A percentile compares a stretch with the other conserved stretches of the same genome.
Conservation (phyloP, 306 rosid species). For the Quercus variabilis region DNA sequence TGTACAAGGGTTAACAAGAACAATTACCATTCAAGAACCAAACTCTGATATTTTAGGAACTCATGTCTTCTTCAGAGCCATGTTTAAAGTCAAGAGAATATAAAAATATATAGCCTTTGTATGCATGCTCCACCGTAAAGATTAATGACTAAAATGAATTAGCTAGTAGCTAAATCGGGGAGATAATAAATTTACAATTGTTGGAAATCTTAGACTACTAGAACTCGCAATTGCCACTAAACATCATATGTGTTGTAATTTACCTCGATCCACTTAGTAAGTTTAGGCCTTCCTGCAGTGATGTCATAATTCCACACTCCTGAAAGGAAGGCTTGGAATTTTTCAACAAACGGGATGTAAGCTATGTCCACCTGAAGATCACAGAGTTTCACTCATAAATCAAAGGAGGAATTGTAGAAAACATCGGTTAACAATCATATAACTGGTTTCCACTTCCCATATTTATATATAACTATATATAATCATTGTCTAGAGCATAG, state of each 20-base stretch:
- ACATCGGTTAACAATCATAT: not conserved
- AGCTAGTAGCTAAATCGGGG: not conserved
- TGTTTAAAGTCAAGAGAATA: not conserved
- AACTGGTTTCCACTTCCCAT: not conserved
- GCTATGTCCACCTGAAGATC: conserved; percentile 63
- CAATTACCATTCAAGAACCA: conserved; percentile 3
- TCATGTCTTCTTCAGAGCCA: not conserved
- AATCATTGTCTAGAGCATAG: no score
- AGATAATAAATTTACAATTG: not conserved
- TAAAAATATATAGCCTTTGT: not conserved
- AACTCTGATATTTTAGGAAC: not conserved
- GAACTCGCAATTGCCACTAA: not conserved
- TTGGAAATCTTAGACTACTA: not conserved
- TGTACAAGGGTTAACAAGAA: conserved; percentile 21
- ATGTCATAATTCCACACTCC: conserved; percentile 47
- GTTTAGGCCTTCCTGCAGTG: conserved; percentile 59
- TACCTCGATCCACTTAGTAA: conserved; percentile 69
- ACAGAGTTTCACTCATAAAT: conserved; percentile 12
- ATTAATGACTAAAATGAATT: not conserved
- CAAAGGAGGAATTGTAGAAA: not conserved
- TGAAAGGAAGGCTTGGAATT: conserved; percentile 45
- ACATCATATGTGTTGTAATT: not conserved
- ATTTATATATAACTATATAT: no score
- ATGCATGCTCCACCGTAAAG: not conserved
- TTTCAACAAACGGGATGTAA: conserved; percentile 59